Conservation (phyloP, 139 green algal genomes). For the Protoeuglena noctilucae region DNA sequence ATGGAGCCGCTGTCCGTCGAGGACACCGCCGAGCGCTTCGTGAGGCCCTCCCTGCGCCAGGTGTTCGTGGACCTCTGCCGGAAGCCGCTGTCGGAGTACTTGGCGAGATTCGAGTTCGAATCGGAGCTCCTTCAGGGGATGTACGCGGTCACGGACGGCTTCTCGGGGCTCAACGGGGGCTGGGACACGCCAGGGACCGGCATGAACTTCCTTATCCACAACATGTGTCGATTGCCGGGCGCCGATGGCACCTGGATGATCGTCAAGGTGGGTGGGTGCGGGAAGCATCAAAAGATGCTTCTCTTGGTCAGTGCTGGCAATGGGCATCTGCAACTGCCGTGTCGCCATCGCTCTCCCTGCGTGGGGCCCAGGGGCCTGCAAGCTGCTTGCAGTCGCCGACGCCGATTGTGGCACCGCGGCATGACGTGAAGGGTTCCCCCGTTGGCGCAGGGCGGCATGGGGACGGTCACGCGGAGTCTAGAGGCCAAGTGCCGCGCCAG, state of each 20-base stretch:
- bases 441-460: constrained; percentile 38
- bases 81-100: constrained; percentile 18
- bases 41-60: constrained; percentile 23
- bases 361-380: too few relatives aligned
- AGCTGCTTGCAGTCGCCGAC: too few relatives aligned
- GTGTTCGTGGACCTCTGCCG: constrained; percentile 27
- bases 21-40: constrained; percentile 27
- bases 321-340: too few relatives aligned
- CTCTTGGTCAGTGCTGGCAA: too few relatives aligned
- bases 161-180: constrained; percentile 21
- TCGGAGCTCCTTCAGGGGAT: constrained; percentile 31
- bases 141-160: constrained; percentile 38
- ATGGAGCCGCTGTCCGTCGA: constrained; percentile 25
- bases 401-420: too few relatives aligned
- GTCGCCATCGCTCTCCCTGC: too few relatives aligned
- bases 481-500: constrained; percentile 12
- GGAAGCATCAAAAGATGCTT: too few relatives aligned
- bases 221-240: constrained; percentile 36
- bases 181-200: constrained; percentile 34
- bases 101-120: constrained; percentile 36
- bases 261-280: too few relatives aligned
- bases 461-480: constrained; percentile 25
- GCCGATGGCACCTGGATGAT: constrained; percentile 38
- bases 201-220: constrained; percentile 44
- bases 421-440: too few relatives aligned